Evolutionary conservation across 768 basidiomycete species (phyloP).

Genomic region (Leucogyrophana mollusca): DNA sequence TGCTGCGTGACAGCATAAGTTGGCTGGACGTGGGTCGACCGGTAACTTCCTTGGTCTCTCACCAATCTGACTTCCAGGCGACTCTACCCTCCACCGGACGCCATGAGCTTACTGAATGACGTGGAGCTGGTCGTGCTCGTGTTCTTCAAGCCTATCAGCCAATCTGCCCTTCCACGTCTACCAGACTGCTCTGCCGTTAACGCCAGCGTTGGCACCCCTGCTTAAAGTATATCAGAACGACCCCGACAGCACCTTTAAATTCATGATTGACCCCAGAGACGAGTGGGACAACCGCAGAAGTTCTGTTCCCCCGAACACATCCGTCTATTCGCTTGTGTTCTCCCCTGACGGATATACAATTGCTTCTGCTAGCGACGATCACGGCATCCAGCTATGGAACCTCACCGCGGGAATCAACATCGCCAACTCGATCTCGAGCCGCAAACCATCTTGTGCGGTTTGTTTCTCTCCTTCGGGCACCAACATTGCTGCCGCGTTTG

Average conservation of each 20-base stretch:
- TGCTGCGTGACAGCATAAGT: conserved; percentile 11
- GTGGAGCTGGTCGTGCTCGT: conserved; percentile 16
- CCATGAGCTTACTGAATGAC: conserved; percentile 11
- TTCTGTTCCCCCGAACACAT: neutral
- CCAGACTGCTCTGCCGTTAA: conserved; percentile 8
- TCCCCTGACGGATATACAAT: conserved; percentile 10
- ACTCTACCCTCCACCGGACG: conserved; percentile 9
- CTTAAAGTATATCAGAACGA: conserved; percentile 9
- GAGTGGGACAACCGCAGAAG: neutral
- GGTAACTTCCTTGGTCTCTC: neutral
- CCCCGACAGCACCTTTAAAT: neutral
- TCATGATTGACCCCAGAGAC: neutral
- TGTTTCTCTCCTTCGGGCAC: conserved; percentile 18
- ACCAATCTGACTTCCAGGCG: neutral
- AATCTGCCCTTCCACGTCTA: conserved; percentile 20
- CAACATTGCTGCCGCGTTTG: conserved; percentile 18
- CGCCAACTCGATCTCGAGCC: conserved; percentile 14
- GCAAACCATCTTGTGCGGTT: conserved; percentile 8
- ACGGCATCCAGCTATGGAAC: conserved; percentile 22
- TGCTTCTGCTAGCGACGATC: conserved; percentile 11
- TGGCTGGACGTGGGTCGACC: conserved; percentile 13
- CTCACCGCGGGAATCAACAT: conserved; percentile 16
- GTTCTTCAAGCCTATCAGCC: conserved; percentile 16
- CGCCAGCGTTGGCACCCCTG: neutral
- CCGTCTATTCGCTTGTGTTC: conserved; percentile 15